Evolutionary conservation across 2,329 filamentous ascomycete species (phyloP), one percentile per base, ranked within the genome.

Genomic region (Phialophora macrospora): DNA sequence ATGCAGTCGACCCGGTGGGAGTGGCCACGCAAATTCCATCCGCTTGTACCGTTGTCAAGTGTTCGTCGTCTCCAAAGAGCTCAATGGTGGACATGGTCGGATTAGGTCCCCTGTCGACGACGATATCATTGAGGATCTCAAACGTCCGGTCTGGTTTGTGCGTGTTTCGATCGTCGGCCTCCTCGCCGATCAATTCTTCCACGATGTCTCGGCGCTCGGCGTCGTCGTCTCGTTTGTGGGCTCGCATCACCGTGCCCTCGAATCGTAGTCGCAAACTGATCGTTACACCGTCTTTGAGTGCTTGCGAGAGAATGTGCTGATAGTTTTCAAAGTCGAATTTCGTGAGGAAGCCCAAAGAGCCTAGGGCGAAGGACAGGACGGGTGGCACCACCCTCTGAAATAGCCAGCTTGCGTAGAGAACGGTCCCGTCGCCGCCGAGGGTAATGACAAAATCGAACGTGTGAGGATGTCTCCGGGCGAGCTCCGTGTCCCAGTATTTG

Each of bases 311-410:
- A 1, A 87, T 96, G 14, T 84, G 79, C 67, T 86, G 81, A 71
- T 91, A 92, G 4, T 90, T 81, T 14, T 88, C 87, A 77, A 93
- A 99, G 77, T 98, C 93, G 75, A 98, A 98, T 75, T 97, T 97
- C 28, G 95, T 98, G 70, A 99, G 80, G 75, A 99, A 99, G 0
- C 95, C 95, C 5, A 99, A 82, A n/a, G 93, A 97, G 4, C 95
- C 95, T 14, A 98, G 81, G 0, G 93, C 87, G 77, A 99, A 98
- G 67, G 92, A 94, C 68, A 99, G 82, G 0, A 97, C 92, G 0
- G 95, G 95, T 4, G 95, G 95, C 0, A 98, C 94, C 54, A 98
- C 90, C 55, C 91, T 88, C 80, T 99, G 95, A 76, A 99, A 99
- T 1, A 99, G 83, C 93, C 94, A 98, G 75, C 92, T 96, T 3